Evolutionary conservation across 371 early-diverging fungal genomes (phyloP), one percentile per base, ranked within the genome.

Genomic region (Rhizopus microsporus): DNA sequence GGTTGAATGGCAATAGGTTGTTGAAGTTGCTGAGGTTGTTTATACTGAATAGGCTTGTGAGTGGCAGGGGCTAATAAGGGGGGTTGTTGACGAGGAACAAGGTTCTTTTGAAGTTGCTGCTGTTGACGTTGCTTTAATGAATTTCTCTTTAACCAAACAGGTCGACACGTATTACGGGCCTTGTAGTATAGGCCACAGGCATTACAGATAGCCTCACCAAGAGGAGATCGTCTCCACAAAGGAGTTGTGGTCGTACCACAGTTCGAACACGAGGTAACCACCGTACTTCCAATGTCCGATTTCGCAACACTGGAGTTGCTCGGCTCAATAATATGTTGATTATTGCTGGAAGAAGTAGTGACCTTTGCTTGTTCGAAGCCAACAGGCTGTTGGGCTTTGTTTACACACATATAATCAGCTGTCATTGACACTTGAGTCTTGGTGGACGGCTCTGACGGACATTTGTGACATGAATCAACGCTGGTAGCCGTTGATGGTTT

Each of bases 241-340:
- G 96, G 96, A 5, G 97, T 97, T 32, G 83, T 75, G n/a, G 88
- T 90, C 9, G 91, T 92, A 15, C 84, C 83, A 82, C 97, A 97
- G 75, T 97, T 94, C 61, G 87, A 79, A 78, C 97, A 97, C 57
- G 77, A 77, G 55, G 81, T 83, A 44, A 75, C 75, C 23, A 75
- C 68, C 39, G 62, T 71, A 60, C 60, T 78, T 69, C 73, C 75
- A 77, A 66, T 75, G 55, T 77, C 77, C 77, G 75, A 70, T 70
- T 50, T 73, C 76, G 79, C 76, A 75, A 74, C 79, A 78, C 79
- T 70, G 79, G 79, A 75, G 79, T 74, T 72, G 76, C 79, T 67
- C 72, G 79, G 79, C 54, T 75, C 79, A 78, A 71, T 62, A 70
- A 69, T 57, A 45, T 48, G 34, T 47, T 32, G 51, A 64, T 70